Conservation (phyloP, 148 eudicot genomes). For the Arctostaphylos glauca region DNA sequence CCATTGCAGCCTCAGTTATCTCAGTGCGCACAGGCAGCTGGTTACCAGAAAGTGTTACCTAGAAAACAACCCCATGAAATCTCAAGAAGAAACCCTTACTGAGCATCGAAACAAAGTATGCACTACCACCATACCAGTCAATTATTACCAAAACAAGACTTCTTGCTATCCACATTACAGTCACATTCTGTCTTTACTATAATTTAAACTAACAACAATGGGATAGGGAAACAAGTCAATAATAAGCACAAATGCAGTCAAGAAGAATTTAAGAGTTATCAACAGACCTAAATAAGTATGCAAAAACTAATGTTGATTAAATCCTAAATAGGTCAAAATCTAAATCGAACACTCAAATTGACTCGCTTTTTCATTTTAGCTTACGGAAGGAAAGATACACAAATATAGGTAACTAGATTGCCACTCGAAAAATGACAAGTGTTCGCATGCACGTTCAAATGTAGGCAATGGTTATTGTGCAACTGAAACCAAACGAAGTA, state of each 20-base stretch:
- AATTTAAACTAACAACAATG: not conserved
- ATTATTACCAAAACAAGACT: not conserved
- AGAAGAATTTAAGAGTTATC: not conserved
- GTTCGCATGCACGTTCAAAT: not conserved
- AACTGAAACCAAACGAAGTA: not conserved
- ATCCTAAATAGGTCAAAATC: not conserved
- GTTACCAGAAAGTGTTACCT: conserved; percentile 97
- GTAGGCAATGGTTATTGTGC: not conserved
- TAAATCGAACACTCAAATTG: not conserved
- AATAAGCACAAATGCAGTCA: not conserved
- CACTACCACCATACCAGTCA: not conserved
- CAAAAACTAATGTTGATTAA: not conserved
- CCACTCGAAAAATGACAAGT: not conserved
- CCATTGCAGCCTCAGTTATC: conserved; percentile 97
- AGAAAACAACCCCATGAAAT: conserved; percentile 18
- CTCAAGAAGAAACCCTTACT: not conserved
- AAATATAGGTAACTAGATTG: not conserved
- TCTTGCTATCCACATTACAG: not conserved
- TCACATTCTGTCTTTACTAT: not conserved
- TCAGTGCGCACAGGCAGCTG: conserved; percentile 93
- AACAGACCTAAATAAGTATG: not conserved
- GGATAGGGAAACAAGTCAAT: not conserved
- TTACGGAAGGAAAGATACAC: not conserved
- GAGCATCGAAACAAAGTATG: not conserved
- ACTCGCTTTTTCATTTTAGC: not conserved